These are phyloP conservation scores for Cladosporium phlei DNA, from an alignment of 2,329 filamentous ascomycete genomes.

Conservation along the genomic window DNA sequence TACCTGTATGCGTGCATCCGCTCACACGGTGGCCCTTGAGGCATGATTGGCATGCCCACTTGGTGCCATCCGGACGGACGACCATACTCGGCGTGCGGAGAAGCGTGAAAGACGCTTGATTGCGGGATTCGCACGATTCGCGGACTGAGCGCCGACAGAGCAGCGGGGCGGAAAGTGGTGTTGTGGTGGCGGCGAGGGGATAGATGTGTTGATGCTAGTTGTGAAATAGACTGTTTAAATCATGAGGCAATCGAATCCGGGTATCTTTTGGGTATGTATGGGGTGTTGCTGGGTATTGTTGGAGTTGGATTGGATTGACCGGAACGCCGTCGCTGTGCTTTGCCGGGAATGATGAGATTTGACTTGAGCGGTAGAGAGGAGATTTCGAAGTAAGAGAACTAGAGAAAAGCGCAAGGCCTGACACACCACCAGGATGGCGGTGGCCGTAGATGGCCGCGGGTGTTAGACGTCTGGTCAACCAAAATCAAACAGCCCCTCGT, in stretches of 20 bases:
- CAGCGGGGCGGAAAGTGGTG: too few species aligned
- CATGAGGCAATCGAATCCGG: constrained; percentile 13
- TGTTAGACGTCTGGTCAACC: constrained; percentile 12
- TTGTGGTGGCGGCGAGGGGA: constrained; percentile 4
- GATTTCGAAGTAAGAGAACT: constrained; percentile 11
- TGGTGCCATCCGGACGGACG: constrained; percentile 68
- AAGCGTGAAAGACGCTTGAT: constrained; percentile 9
- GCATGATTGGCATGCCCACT: constrained; percentile 96
- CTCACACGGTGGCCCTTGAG: constrained; percentile 97
- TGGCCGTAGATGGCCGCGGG: constrained; percentile 30
- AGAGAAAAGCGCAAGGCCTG: constrained; percentile 25
- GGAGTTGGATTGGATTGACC: too few species aligned
- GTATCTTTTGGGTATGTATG: constrained; percentile 17
- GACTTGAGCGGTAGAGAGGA: constrained; percentile 2
- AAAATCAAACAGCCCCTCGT: constrained; percentile 13
- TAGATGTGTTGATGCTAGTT: constrained; percentile 11
- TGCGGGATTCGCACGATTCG: constrained; percentile 20
- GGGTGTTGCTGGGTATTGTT: too few species aligned
- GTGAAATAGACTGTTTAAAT: constrained; percentile 10
- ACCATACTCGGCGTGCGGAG: constrained; percentile 27
- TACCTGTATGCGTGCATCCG: constrained; percentile 95
- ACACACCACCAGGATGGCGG: constrained; percentile 32
- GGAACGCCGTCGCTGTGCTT: constrained; percentile 16
- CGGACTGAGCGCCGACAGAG: constrained; percentile 5
- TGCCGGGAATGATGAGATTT: constrained; percentile 11